A percentile compares a stretch with the other conserved stretches of the same genome.
These are phyloP conservation scores for Torrubiella hemipterigena DNA, from an alignment of 2,329 filamentous ascomycete species.

Conservation along the genomic window DNA sequence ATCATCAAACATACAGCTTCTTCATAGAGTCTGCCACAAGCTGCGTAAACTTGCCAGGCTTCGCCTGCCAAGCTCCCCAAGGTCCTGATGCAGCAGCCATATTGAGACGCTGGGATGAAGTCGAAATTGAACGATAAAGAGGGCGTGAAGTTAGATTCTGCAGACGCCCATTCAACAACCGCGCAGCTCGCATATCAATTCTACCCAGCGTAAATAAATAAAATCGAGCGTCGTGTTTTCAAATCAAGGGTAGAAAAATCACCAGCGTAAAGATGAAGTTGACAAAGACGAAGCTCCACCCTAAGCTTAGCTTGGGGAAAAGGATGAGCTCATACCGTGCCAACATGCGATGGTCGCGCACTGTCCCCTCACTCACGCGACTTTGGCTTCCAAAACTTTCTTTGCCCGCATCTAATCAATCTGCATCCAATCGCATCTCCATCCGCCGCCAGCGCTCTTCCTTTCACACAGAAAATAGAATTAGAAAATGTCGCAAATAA, in stretches of 20 bases:
- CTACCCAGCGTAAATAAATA: no score
- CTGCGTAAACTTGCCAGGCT: slow-evolving; percentile 30
- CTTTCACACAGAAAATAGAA: not conserved
- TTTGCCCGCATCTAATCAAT: slow-evolving; percentile 7
- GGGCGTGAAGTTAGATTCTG: not conserved
- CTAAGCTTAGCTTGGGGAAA: slow-evolving; percentile 1
- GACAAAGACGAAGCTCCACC: slow-evolving; percentile 3
- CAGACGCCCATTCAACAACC: no score
- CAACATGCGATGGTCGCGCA: no score
- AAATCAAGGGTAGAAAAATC: no score
- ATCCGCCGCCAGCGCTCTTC: slow-evolving; percentile 1
- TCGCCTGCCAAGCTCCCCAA: slow-evolving; percentile 27
- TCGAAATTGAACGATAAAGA: no score
- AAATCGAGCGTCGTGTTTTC: no score
- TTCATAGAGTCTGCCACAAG: slow-evolving; percentile 69
- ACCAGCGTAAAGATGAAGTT: not conserved
- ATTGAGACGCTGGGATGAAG: slow-evolving; percentile 4
- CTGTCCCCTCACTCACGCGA: no score
- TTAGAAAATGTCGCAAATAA: slow-evolving; percentile 47
- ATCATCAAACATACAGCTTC: slow-evolving; percentile 58
- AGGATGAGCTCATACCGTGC: slow-evolving; percentile 22
- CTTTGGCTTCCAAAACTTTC: no score
- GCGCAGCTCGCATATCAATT: no score
- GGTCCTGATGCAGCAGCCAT: slow-evolving; percentile 19
- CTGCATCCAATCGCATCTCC: slow-evolving; percentile 2